These are phyloP conservation scores for Limnanthes douglasii DNA, from an alignment of 345 rosid species.

Conservation along the genomic window DNA sequence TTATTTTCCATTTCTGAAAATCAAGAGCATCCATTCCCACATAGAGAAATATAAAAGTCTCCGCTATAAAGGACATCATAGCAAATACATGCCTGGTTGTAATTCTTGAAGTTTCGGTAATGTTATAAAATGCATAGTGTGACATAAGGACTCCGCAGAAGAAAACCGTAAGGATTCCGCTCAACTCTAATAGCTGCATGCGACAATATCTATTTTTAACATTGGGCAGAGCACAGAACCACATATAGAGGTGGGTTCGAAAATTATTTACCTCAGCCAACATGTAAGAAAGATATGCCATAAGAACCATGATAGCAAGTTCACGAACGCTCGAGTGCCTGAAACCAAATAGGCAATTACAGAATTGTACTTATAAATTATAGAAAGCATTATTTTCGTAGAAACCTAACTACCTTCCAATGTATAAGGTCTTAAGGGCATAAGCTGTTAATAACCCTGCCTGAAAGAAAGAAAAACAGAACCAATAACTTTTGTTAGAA, in stretches of 20 bases:
- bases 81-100: slow-evolving; percentile 83
- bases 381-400: background rate
- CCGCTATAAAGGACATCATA: slow-evolving; percentile 78
- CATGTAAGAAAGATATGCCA: slow-evolving; percentile 85
- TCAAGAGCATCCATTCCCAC: slow-evolving; percentile 95
- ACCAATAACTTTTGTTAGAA: slow-evolving; percentile 2
- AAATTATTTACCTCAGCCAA: slow-evolving; percentile 92
- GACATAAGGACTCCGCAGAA: slow-evolving; percentile 80
- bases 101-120: slow-evolving; percentile 62
- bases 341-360: slow-evolving; percentile 7
- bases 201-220: background rate
- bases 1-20: slow-evolving; percentile 66
- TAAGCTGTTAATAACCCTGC: slow-evolving; percentile 60
- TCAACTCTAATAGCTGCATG: slow-evolving; percentile 61
- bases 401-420: slow-evolving; percentile 35
- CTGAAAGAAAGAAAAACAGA: slow-evolving; percentile 18
- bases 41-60: slow-evolving; percentile 79
- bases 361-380: background rate
- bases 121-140: slow-evolving; percentile 70
- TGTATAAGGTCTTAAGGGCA: slow-evolving; percentile 45
- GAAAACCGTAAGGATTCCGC: slow-evolving; percentile 92
- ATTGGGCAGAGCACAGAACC: background rate
- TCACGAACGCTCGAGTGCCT: slow-evolving; percentile 78
- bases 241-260: no score
- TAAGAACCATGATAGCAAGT: slow-evolving; percentile 53